A percentile compares a stretch with the other conserved stretches of the same genome.
These are phyloP conservation scores for Warburgia ugandensis DNA, from an alignment of 164 flowering plant genomes.

Conservation along the genomic window DNA sequence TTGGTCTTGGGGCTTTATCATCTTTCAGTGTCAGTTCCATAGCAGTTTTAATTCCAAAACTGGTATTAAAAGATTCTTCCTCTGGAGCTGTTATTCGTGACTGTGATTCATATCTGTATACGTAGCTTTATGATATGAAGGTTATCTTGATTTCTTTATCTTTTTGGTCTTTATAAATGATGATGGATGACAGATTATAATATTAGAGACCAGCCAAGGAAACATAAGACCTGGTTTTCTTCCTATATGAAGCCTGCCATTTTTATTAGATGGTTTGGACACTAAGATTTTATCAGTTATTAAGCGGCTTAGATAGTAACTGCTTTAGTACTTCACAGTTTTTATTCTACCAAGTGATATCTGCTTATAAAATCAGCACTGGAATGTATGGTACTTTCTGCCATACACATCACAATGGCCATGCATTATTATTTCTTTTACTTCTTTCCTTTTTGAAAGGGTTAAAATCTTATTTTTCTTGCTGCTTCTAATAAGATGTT, in stretches of 20 bases:
- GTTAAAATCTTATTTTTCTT: no score
- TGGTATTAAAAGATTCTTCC: constrained; percentile 38
- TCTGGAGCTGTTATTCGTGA: background rate
- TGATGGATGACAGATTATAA: background rate
- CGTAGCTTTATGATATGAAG: background rate
- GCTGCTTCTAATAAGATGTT: no score
- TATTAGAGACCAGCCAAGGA: background rate
- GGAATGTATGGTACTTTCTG: no score
- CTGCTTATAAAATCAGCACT: no score
- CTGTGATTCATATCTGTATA: background rate
- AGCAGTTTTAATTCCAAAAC: constrained; percentile 77
- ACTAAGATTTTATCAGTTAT: no score
- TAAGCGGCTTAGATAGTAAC: no score
- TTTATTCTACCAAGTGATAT: no score
- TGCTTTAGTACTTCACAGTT: no score
- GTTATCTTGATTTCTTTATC: background rate
- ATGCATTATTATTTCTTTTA: no score
- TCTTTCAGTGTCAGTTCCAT: constrained; percentile 89
- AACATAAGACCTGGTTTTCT: background rate
- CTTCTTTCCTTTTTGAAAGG: no score
- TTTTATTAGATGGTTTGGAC: background rate
- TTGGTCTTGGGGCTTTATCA: constrained; percentile 97
- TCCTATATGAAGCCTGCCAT: background rate
- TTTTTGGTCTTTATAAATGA: background rate
- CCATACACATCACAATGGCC: no score